A percentile compares a stretch with the other conserved stretches of the same genome.
These are phyloP conservation scores for Globisporangium cylindrosporum DNA, from an alignment of 352 stramenopile species.

Conservation along the genomic window DNA sequence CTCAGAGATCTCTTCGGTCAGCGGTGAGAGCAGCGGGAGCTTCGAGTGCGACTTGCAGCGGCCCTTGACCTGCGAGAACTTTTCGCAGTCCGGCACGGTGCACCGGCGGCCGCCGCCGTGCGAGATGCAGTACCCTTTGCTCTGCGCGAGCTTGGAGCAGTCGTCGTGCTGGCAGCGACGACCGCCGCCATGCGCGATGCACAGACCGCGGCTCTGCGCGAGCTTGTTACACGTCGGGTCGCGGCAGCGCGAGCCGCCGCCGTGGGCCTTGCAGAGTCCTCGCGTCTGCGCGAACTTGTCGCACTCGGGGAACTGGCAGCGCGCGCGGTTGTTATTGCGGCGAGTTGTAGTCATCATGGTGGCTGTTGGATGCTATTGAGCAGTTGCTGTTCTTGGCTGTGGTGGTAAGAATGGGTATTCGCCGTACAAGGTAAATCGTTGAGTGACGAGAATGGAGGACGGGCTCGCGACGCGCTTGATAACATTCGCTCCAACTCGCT, in stretches of 20 bases:
- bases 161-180: conserved; percentile 67
- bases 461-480: neutral
- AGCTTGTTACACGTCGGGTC: conserved; percentile 78
- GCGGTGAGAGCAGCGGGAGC: conserved; percentile 26
- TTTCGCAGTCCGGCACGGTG: conserved; percentile 71
- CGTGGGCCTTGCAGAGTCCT: conserved; percentile 81
- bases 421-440: conserved; percentile 29
- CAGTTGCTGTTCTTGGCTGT: conserved; percentile 1
- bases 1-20: conserved; percentile 19
- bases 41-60: conserved; percentile 87
- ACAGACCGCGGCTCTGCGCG: conserved; percentile 71
- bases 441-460: conserved; percentile 24
- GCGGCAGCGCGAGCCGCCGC: conserved; percentile 76
- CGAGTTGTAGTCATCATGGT: conserved; percentile 28
- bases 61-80: conserved; percentile 87
- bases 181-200: conserved; percentile 76
- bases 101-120: conserved; percentile 76
- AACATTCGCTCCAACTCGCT: neutral
- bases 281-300: conserved; percentile 85
- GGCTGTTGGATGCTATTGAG: conserved; percentile 24
- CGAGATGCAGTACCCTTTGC: conserved; percentile 80
- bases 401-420: conserved; percentile 22
- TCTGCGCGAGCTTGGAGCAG: conserved; percentile 77
- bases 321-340: conserved; percentile 69
- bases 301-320: conserved; percentile 69